Percentiles rank a stretch among this genome's conserved stretches.
phyloP scores from a whole-genome alignment of 78 protist genomes.

The Dictyostelium capitatum region DNA sequence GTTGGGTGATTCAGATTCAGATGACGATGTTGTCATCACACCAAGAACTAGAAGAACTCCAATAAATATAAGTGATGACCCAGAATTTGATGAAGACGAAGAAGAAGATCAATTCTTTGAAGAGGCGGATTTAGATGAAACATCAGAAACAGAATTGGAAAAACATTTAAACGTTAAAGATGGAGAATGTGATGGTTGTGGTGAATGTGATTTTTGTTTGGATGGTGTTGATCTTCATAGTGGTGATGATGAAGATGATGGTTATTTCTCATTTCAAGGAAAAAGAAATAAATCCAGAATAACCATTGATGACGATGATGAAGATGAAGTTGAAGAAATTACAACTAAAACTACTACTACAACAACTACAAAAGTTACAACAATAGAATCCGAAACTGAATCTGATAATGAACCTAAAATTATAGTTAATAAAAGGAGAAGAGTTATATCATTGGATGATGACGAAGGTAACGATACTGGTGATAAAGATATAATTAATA shows the following conservation, averaged over 20 bases:
- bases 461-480: neutral
- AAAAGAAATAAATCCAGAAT: too few relatives aligned
- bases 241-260: conserved; percentile 31
- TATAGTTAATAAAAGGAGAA: neutral
- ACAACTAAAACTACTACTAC: neutral
- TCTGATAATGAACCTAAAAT: neutral
- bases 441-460: neutral
- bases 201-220: conserved; percentile 56
- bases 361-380: neutral
- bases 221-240: conserved; percentile 35
- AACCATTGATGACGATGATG: neutral
- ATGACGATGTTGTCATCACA: neutral
- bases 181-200: conserved; percentile 70
- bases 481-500: too few relatives aligned
- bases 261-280: neutral
- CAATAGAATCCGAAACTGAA: neutral
- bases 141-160: conserved; percentile 12
- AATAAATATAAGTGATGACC: too few relatives aligned
- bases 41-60: too few relatives aligned
- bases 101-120: conserved; percentile 43
- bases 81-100: neutral
- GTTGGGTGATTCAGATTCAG: conserved; percentile 34
- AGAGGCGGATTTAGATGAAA: conserved; percentile 20
- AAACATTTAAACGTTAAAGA: neutral
- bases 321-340: neutral